Evolutionary conservation across 495 filamentous ascomycete species (phyloP).

Genomic region (Trypethelium eluteriae): DNA sequence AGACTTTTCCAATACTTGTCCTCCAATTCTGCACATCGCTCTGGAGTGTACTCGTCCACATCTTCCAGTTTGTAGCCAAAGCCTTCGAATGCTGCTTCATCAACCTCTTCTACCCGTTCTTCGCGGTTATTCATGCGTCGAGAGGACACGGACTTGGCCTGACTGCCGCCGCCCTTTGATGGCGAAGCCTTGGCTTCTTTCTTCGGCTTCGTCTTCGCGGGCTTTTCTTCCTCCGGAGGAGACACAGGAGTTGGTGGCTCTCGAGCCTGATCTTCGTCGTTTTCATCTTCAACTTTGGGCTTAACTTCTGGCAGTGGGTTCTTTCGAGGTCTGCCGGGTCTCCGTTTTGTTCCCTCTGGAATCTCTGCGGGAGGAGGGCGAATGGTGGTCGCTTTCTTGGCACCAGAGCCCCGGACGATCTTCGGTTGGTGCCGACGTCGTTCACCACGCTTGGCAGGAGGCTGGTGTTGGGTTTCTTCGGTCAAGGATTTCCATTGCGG

Average conservation of each 20-base stretch:
- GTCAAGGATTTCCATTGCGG: conserved; percentile 91
- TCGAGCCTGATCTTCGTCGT: conserved; percentile 5
- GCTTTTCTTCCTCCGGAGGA: conserved; percentile 16
- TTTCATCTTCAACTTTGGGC: not conserved
- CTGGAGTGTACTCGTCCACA: conserved; percentile 73
- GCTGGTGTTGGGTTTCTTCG: conserved; percentile 89
- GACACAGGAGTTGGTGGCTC: conserved; percentile 24
- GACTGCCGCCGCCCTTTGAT: conserved; percentile 30
- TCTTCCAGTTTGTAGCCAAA: conserved; percentile 84
- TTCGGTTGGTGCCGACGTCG: conserved; percentile 68
- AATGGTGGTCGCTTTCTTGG: conserved; percentile 1
- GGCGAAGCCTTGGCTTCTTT: conserved; percentile 23
- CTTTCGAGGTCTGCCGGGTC: conserved; percentile 26
- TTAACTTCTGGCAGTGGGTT: not conserved
- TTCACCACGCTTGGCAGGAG: conserved; percentile 88
- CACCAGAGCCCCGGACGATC: conserved; percentile 32
- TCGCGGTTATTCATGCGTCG: conserved; percentile 74
- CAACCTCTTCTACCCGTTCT: conserved; percentile 63
- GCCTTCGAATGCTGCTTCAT: conserved; percentile 76
- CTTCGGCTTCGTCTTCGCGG: conserved; percentile 20
- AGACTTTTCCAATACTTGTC: conserved; percentile 91
- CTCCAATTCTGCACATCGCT: conserved; percentile 90
- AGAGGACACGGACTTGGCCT: conserved; percentile 53
- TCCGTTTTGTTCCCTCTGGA: conserved; percentile 9
- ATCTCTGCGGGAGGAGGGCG: not conserved